Percentiles rank a stretch among this genome's conserved stretches.
Conservation (phyloP, 495 filamentous ascomycete genomes). For the Staphylotrichum longicolle region DNA sequence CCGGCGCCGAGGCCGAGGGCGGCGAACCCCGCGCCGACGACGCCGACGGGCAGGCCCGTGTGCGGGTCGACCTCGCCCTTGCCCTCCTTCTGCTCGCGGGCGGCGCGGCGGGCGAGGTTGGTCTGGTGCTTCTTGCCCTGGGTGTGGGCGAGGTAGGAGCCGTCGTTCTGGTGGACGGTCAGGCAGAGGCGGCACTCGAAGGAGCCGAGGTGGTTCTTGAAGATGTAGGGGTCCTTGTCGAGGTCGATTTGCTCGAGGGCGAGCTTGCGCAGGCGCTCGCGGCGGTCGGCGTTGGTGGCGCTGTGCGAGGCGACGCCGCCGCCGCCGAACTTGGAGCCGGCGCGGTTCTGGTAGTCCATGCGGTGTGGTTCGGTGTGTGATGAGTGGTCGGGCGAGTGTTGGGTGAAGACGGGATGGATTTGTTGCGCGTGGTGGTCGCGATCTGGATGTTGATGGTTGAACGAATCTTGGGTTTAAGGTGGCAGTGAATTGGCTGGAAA, state of each 20-base stretch:
- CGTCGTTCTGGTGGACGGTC: slow-evolving; percentile 99
- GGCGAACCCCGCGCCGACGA: slow-evolving; percentile 66
- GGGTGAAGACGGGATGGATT: too few species aligned
- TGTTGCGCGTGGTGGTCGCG: not conserved
- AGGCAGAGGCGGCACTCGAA: slow-evolving; percentile 98
- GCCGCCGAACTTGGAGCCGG: slow-evolving; percentile 96
- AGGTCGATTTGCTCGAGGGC: slow-evolving; percentile 98
- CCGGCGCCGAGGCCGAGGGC: slow-evolving; percentile 37
- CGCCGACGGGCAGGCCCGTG: slow-evolving; percentile 71
- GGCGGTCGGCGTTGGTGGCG: slow-evolving; percentile 92
- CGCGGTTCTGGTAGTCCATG: slow-evolving; percentile 80
- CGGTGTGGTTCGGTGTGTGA: too few species aligned
- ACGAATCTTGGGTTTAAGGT: too few species aligned
- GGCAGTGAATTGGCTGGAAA: too few species aligned
- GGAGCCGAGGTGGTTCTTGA: slow-evolving; percentile 98
- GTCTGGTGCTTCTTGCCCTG: slow-evolving; percentile 99
- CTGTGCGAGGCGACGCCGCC: slow-evolving; percentile 93
- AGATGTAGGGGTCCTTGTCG: slow-evolving; percentile 99
- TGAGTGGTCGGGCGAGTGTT: too few species aligned
- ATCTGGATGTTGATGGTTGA: too few species aligned
- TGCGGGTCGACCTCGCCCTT: slow-evolving; percentile 65
- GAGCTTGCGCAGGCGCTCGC: slow-evolving; percentile 95
- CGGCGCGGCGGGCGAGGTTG: slow-evolving; percentile 94
- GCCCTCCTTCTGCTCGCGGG: slow-evolving; percentile 88
- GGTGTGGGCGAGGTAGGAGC: slow-evolving; percentile 97